phyloP scores from a whole-genome alignment of 2,329 filamentous ascomycete species.

The Pseudogymnoascus sp. region DNA sequence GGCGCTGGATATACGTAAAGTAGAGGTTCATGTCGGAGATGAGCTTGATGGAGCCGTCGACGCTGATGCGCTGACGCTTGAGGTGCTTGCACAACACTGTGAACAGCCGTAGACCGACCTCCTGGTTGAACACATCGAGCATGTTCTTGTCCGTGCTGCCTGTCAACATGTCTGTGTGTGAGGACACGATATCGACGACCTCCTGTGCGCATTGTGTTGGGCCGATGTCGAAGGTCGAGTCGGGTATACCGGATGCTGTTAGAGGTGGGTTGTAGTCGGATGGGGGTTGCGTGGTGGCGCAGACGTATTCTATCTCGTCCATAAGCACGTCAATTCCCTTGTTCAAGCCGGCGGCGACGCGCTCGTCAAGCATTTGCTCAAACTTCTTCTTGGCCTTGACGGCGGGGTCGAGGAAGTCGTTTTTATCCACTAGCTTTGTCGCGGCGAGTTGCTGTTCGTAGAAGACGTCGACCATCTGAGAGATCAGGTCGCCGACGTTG shows the following conservation, averaged over 20 bases:
- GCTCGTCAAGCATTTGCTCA: constrained; percentile 96
- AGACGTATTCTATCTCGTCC: constrained; percentile 95
- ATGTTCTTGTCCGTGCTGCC: constrained; percentile 97
- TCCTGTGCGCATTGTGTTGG: constrained; percentile 70
- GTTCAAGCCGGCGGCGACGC: constrained; percentile 88
- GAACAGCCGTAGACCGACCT: constrained; percentile 90
- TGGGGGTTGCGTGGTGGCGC: constrained; percentile 75
- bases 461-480: constrained; percentile 98
- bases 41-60: constrained; percentile 79
- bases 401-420: constrained; percentile 88
- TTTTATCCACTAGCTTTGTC: constrained; percentile 75
- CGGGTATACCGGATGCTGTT: constrained; percentile 28
- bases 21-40: constrained; percentile 97
- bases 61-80: constrained; percentile 87
- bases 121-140: constrained; percentile 96
- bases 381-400: constrained; percentile 96
- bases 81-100: constrained; percentile 91
- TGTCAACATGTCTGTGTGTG: constrained; percentile 85
- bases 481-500: constrained; percentile 94
- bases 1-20: constrained; percentile 70
- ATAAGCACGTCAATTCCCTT: constrained; percentile 98
- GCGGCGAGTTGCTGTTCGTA: constrained; percentile 89
- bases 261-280: constrained; percentile 79
- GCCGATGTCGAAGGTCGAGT: constrained; percentile 47
- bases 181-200: constrained; percentile 76